Evolutionary conservation across 2,329 filamentous ascomycete genomes (phyloP), one percentile per base, ranked within the genome.

Genomic region (Calycina herbarum): DNA sequence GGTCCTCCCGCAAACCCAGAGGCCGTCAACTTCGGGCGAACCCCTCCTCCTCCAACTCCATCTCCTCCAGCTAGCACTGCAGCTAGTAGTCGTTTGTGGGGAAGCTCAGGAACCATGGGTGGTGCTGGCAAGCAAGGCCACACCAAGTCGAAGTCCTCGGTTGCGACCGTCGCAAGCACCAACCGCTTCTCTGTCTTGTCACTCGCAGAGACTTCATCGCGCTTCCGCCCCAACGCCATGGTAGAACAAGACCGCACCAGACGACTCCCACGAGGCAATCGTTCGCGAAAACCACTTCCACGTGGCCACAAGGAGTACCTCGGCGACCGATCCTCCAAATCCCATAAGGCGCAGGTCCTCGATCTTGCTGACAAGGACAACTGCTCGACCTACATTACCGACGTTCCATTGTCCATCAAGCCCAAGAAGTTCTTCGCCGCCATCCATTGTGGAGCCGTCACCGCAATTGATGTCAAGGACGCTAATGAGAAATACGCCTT

Each of bases 331-430:
- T 27, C 8, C 1, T 54, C 48, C 1, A 54, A 54, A 3, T 27
- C 20, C 8, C 24, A 59, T 31, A 29, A 40, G 29, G 13, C 59
- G 3, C 65, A 69, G 20, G 17, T 66, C 5, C 17, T 61, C 8
- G 20, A 60, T 10, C 62, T 74, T 31, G 62, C 67, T 0, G 61
- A 70, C 38, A 2, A 57, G 11, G 6, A 66, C 5, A 73, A 74
- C 45, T 73, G 70, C 45, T 59, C 68, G 2, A 42, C 74, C 5
- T 73, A 66, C 60, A 38, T 74, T 2, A 70, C 64, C 6, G 62
- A 68, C 10, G 66, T 73, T 13, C 71, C 72, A 0, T 24, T 33
- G 6, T 48, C 42, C 0, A 38, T 66, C 2, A 58, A 48, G 1
- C 51, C 66, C 15, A 57, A 15, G 1, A 66, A 72, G 6, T 58